These are phyloP conservation scores for Russula ochroleuca DNA, from an alignment of 768 basidiomycete genomes.

Conservation along the genomic window DNA sequence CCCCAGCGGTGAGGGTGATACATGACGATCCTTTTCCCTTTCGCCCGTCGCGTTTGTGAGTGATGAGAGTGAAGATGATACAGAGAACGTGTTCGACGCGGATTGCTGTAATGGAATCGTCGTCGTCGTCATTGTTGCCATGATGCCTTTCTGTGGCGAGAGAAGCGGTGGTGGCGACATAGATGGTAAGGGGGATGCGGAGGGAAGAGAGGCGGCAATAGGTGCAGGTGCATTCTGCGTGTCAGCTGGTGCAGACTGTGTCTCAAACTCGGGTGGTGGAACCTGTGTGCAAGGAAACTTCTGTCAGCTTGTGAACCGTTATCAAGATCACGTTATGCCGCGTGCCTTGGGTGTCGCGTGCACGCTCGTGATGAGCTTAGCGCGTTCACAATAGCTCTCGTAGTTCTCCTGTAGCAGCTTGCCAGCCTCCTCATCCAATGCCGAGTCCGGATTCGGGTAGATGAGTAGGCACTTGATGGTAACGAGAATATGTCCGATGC, in stretches of 20 bases:
- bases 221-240: constrained; percentile 32
- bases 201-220: constrained; percentile 31
- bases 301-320: background rate
- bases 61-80: constrained; percentile 32
- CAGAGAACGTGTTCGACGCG: constrained; percentile 41
- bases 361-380: constrained; percentile 83
- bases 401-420: constrained; percentile 89
- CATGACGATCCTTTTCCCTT: constrained; percentile 53
- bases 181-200: constrained; percentile 34
- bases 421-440: constrained; percentile 93
- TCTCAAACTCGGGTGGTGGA: constrained; percentile 61
- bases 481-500: constrained; percentile 85
- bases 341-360: constrained; percentile 80
- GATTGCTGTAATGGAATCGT: constrained; percentile 42
- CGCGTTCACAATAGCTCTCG: constrained; percentile 79
- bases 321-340: background rate
- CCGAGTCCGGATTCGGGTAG: constrained; percentile 95
- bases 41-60: constrained; percentile 31
- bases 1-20: constrained; percentile 64
- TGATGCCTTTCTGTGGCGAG: constrained; percentile 29
- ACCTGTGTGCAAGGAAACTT: constrained; percentile 24
- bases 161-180: constrained; percentile 34
- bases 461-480: constrained; percentile 95
- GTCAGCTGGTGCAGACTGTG: constrained; percentile 32
- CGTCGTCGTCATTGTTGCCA: constrained; percentile 33